Conservation (phyloP, 129 eudicot genomes). For the Glebionis coronaria region DNA sequence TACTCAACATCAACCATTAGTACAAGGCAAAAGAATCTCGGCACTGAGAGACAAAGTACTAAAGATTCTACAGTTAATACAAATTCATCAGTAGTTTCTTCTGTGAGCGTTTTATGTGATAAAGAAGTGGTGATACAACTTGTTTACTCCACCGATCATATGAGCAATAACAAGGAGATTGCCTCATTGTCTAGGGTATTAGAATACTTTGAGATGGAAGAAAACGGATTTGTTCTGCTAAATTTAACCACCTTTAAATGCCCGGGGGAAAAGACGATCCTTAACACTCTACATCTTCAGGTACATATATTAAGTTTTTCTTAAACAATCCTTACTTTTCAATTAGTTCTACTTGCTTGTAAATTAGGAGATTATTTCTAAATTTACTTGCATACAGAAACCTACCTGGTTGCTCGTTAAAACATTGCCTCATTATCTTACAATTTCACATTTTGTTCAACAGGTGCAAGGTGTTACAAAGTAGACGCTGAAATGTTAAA, state of each 20-base stretch:
- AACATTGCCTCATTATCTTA: too few species aligned
- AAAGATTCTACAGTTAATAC: not conserved
- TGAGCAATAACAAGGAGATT: constrained; percentile 18
- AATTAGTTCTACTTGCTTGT: too few species aligned
- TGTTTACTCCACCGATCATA: constrained; percentile 27
- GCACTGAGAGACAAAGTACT: constrained; percentile 10
- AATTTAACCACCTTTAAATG: constrained; percentile 40
- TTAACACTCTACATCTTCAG: too few species aligned
- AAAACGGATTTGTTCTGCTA: constrained; percentile 31
- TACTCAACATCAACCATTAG: constrained; percentile 7
- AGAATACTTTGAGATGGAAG: constrained; percentile 29
- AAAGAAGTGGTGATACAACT: constrained; percentile 41
- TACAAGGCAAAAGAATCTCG: not conserved
- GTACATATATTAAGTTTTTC: too few species aligned
- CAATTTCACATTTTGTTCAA: too few species aligned
- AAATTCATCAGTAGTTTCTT: constrained; percentile 21
- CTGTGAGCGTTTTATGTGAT: constrained; percentile 30
- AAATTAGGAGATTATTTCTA: too few species aligned
- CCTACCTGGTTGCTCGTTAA: too few species aligned
- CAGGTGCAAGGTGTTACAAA: too few species aligned
- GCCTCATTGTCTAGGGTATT: constrained; percentile 25
- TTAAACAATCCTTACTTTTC: too few species aligned
- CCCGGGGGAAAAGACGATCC: constrained; percentile 9
- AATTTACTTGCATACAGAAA: too few species aligned
- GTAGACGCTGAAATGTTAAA: too few species aligned